Percentiles rank a stretch among this genome's conserved stretches.
phyloP scores from a whole-genome alignment of 2,329 filamentous ascomycete species.

The Gnomoniopsis sp. region DNA sequence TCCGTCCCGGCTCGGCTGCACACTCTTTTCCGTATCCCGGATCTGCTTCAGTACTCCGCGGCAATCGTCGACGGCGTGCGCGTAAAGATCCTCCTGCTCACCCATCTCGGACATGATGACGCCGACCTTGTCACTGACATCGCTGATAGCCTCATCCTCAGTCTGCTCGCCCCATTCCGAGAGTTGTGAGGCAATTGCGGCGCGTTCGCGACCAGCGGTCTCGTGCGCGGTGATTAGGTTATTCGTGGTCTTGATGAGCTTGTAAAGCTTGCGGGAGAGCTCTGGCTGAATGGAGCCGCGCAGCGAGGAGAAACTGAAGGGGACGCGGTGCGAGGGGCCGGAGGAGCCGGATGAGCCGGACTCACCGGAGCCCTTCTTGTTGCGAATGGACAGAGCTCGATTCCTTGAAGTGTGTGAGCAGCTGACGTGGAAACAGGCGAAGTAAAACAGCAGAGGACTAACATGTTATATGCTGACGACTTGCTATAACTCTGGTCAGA shows the following conservation, averaged over 20 bases:
- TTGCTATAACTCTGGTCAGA: conserved; percentile 5
- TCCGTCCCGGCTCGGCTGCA: conserved; percentile 85
- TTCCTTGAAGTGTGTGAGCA: conserved; percentile 48
- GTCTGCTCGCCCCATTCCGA: conserved; percentile 97
- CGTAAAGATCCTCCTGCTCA: conserved; percentile 87
- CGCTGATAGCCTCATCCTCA: conserved; percentile 78
- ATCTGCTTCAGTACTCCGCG: conserved; percentile 83
- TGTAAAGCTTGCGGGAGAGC: conserved; percentile 82
- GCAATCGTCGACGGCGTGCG: conserved; percentile 82
- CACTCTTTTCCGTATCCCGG: conserved; percentile 90
- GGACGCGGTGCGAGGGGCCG: conserved; percentile 50
- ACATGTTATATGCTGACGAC: conserved; percentile 9
- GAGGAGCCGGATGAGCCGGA: conserved; percentile 33
- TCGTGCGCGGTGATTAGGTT: conserved; percentile 82
- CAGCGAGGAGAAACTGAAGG: conserved; percentile 83
- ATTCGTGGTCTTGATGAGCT: conserved; percentile 94
- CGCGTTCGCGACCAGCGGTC: conserved; percentile 76
- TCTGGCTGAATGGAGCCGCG: conserved; percentile 83
- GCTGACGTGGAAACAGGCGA: background rate
- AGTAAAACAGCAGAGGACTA: background rate
- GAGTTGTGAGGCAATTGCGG: conserved; percentile 82
- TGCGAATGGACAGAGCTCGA: conserved; percentile 71
- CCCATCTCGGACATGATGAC: conserved; percentile 90
- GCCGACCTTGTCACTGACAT: conserved; percentile 93
- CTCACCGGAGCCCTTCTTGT: conserved; percentile 49